phyloP scores from a whole-genome alignment of 441 rosid species.

The Croton laevigatus region DNA sequence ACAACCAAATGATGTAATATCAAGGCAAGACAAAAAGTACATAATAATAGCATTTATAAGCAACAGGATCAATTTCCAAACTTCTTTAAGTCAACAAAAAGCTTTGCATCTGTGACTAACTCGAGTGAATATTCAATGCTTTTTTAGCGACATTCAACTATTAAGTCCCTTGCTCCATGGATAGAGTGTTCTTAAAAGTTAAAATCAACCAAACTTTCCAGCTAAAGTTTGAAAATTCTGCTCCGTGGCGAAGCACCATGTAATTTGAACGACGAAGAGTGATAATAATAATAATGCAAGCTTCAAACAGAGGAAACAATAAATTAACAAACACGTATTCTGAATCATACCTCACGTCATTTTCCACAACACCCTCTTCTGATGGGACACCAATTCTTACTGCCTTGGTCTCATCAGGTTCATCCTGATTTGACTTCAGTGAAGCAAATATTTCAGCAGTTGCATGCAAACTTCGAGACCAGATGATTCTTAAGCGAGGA shows the following conservation, averaged over 20 bases:
- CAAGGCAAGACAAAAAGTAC: no score
- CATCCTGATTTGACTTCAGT: slow-evolving; percentile 90
- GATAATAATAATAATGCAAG: slow-evolving; percentile 1
- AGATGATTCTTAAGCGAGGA: slow-evolving; percentile 81
- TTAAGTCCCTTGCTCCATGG: background rate
- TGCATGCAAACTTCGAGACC: slow-evolving; percentile 97
- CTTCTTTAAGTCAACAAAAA: background rate
- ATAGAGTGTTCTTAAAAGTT: background rate
- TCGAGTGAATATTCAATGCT: background rate
- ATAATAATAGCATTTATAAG: background rate
- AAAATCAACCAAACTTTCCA: background rate
- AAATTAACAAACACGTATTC: background rate
- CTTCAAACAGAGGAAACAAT: background rate
- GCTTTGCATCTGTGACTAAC: background rate
- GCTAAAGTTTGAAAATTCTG: slow-evolving; percentile 3
- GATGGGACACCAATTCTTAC: slow-evolving; percentile 93
- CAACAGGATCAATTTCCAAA: background rate
- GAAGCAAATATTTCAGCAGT: slow-evolving; percentile 88
- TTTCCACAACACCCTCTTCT: slow-evolving; percentile 83
- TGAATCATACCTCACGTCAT: slow-evolving; percentile 66
- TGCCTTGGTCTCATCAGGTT: slow-evolving; percentile 81
- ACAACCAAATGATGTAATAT: background rate
- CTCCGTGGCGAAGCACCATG: background rate
- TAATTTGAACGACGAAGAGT: background rate
- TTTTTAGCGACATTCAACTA: background rate